Base-by-base conservation (phyloP, 352 stramenopile genomes). In the Detonula confervacea region DNA sequence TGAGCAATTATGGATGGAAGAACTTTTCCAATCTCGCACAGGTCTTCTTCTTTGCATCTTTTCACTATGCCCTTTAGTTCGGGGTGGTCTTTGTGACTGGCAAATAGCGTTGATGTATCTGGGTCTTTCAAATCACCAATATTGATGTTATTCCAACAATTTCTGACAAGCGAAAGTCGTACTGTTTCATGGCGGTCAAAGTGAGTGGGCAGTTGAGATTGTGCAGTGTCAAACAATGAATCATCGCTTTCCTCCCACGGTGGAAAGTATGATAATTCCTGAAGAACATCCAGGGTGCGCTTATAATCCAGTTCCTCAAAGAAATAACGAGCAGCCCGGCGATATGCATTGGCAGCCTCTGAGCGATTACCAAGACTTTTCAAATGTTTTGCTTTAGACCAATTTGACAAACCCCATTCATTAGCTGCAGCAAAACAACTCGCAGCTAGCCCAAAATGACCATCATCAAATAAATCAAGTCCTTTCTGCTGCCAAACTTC, bases 371-470 rank as follows among this genome's bases (percentile, higher is more conserved):
- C 64, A 63, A 44, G 18, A 64, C 8, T 46, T 33, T 46, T 73
- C 51, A 73, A 64, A 56, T 73, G 64, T 30, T 46, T 63, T 54
- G 27, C 64, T 46, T 64, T 73, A 24, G 64, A n/a, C 64, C 49
- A 73, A 51, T 63, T 73, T 11, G 69, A 73, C 22, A 71, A 61
- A 60, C 73, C 57, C 44, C 44, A 73, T 16, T 63, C 29, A 57
- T 69, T 72, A 24, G 65, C 64, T 49, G 56, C 56, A 51, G 56
- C 52, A 66, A 82, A 82, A 47, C 73, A 82, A 61, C 73, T 72
- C 11, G 64, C 42, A 66, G 73, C 73, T 16, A 82, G 29, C n/a
- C 51, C 54, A 62, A 66, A 82, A 49, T 68, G 64, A 39, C 42
- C 64, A 62, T 77, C 60, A 11, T 72, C 59, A 73, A 82, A 82